phyloP scores from a whole-genome alignment of 2,329 filamentous ascomycete species.

The Pestalotiopsis sp. region DNA sequence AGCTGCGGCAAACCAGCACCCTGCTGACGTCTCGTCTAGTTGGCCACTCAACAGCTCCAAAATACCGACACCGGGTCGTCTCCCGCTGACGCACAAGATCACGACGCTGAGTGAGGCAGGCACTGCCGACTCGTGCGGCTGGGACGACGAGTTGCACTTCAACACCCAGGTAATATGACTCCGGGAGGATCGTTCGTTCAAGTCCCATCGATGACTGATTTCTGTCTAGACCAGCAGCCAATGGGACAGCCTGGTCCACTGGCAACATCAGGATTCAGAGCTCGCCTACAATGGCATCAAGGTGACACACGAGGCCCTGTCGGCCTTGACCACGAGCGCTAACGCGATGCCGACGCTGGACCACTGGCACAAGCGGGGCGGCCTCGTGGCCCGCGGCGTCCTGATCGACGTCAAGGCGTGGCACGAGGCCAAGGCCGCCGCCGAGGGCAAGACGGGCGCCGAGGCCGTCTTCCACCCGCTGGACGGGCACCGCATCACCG shows the following conservation, averaged over 20 bases:
- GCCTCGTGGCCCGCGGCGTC: conserved; percentile 55
- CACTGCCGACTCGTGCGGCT: conserved; percentile 28
- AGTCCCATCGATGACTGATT: not conserved
- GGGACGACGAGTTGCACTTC: conserved; percentile 52
- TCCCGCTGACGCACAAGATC: conserved; percentile 35
- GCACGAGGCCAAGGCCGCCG: conserved; percentile 38
- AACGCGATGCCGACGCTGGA: conserved; percentile 41
- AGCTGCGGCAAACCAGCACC: not conserved
- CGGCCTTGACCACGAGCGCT: conserved; percentile 25
- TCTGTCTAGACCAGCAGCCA: conserved; percentile 39
- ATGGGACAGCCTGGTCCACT: conserved; percentile 55
- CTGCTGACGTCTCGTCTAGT: conserved; percentile 22
- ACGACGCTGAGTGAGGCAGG: conserved; percentile 33
- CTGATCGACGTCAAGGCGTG: conserved; percentile 52
- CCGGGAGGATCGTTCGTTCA: not conserved
- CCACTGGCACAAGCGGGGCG: conserved; percentile 53
- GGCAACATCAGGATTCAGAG: conserved; percentile 42
- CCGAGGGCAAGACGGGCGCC: conserved; percentile 40
- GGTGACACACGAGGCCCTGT: conserved; percentile 35
- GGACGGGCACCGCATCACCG: conserved; percentile 51
- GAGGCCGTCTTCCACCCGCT: conserved; percentile 52
- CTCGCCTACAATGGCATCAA: conserved; percentile 51
- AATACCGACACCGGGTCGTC: conserved; percentile 35
- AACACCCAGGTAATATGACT: conserved; percentile 47
- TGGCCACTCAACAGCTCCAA: conserved; percentile 44